Conservation (phyloP, 2,329 filamentous ascomycete species). For the Arthrobotrys iridis region DNA sequence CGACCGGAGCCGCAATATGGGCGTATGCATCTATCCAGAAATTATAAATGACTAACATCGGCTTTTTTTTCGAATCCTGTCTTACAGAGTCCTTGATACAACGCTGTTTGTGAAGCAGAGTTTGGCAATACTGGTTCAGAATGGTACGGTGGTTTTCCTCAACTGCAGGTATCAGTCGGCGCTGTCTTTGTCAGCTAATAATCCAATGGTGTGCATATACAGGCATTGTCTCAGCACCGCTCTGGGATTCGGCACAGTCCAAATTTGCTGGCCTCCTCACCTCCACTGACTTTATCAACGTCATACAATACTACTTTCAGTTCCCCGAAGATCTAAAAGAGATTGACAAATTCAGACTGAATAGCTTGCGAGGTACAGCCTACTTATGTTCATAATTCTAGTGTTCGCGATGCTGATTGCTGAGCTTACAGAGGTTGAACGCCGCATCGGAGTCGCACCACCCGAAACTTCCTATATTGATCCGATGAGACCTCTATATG, state of each 20-base stretch:
- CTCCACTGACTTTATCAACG: constrained; percentile 96
- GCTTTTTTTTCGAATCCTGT: not conserved
- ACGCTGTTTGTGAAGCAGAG: constrained; percentile 96
- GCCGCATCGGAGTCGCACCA: constrained; percentile 86
- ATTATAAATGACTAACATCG: not conserved
- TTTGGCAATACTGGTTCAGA: constrained; percentile 92
- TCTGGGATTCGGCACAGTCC: constrained; percentile 94
- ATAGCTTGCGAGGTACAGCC: constrained; percentile 81
- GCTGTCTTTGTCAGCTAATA: not conserved
- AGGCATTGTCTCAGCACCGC: constrained; percentile 96
- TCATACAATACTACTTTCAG: constrained; percentile 99
- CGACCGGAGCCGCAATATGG: not conserved
- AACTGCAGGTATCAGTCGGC: constrained; percentile 23
- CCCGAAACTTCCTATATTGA: constrained; percentile 97
- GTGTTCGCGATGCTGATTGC: too few species aligned
- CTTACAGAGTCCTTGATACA: constrained; percentile 81
- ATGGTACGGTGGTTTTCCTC: constrained; percentile 70
- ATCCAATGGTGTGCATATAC: constrained; percentile 51
- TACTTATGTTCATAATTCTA: too few species aligned
- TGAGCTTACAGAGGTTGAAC: constrained; percentile 80
- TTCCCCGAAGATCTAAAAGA: constrained; percentile 88
- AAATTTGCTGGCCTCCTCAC: constrained; percentile 94
- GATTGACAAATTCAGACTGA: constrained; percentile 92
- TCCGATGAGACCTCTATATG: constrained; percentile 87
- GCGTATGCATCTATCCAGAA: not conserved